These are phyloP conservation scores for Cladosporium colombiae DNA, from an alignment of 2,329 filamentous ascomycete species.

Conservation along the genomic window DNA sequence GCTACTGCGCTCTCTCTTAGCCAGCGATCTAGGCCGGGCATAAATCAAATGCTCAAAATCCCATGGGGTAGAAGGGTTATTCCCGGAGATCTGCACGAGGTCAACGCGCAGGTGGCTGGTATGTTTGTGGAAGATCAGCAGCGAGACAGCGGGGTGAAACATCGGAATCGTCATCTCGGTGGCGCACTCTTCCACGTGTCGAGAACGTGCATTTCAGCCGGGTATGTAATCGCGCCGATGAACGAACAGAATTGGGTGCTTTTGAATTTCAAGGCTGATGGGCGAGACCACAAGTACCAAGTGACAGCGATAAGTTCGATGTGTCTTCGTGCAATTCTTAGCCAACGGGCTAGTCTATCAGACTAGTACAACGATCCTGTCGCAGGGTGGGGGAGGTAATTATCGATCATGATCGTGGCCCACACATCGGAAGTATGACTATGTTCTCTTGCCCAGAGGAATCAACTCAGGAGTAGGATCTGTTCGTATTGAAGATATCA, in stretches of 20 bases:
- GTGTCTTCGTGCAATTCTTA: background rate
- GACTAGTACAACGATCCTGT: background rate
- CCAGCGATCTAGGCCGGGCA: background rate
- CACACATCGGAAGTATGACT: background rate
- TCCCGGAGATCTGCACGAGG: background rate
- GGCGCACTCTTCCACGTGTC: background rate
- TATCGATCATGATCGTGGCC: background rate
- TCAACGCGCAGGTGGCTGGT: background rate
- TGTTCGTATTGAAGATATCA: background rate
- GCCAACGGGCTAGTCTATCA: background rate
- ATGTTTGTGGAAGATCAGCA: conserved; percentile 7
- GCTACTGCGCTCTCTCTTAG: conserved; percentile 6
- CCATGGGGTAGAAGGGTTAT: background rate
- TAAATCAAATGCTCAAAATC: background rate
- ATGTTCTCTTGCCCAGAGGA: background rate
- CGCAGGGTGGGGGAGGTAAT: background rate
- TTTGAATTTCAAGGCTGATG: background rate
- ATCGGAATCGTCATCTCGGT: background rate
- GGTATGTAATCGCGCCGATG: background rate
- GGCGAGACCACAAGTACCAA: background rate
- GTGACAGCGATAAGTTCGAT: background rate
- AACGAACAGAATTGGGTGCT: background rate
- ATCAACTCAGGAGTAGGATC: background rate
- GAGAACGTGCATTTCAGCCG: background rate
- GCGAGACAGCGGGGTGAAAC: conserved; percentile 6